Conservation (phyloP, 139 green algal species). For the Volvox reticuliferus region DNA sequence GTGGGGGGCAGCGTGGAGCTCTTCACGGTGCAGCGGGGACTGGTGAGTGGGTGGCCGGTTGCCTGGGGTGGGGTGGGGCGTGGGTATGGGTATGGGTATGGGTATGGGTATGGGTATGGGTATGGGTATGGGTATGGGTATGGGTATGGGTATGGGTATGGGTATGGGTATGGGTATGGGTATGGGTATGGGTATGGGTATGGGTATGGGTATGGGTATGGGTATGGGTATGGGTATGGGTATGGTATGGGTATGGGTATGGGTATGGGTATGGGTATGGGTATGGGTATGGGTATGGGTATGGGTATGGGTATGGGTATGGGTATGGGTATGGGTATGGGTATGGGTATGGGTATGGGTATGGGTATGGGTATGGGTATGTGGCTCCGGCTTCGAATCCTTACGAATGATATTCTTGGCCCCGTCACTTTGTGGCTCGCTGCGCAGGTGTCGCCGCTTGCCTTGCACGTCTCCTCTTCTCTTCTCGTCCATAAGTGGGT, state of each 20-base stretch:
- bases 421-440: too few relatives aligned
- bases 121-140: neutral
- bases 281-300: neutral
- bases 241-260: neutral
- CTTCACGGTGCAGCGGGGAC: conserved; percentile 62
- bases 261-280: neutral
- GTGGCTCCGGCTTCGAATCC: too few relatives aligned
- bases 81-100: neutral
- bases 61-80: neutral
- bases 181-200: neutral
- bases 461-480: conserved; percentile 48
- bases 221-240: neutral
- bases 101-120: neutral
- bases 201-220: neutral
- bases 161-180: neutral
- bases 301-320: neutral
- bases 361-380: neutral
- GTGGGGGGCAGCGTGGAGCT: conserved; percentile 69
- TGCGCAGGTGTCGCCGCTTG: conserved; percentile 39
- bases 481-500: conserved; percentile 38
- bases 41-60: conserved; percentile 34
- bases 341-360: neutral
- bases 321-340: neutral
- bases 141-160: neutral
- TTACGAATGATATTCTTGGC: too few relatives aligned